Percentiles rank a stretch among this genome's conserved stretches.
phyloP scores from a whole-genome alignment of 768 basidiomycete species.

The Rhizopogon vinicolor region DNA sequence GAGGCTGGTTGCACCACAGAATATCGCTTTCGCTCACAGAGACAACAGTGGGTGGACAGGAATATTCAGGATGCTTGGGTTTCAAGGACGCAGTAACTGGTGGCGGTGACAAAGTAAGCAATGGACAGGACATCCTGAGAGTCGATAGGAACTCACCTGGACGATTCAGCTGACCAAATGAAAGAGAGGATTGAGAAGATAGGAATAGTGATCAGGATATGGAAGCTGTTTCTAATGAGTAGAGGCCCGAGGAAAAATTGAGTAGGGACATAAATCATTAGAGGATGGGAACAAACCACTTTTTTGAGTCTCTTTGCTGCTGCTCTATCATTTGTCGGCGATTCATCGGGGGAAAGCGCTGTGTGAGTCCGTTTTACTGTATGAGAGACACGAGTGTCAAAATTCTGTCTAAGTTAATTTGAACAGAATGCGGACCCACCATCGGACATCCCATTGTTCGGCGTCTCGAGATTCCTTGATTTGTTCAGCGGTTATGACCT shows the following conservation, averaged over 20 bases:
- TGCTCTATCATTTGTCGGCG: neutral
- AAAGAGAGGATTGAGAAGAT: neutral
- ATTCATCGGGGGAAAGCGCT: neutral
- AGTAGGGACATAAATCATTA: neutral
- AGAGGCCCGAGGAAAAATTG: neutral
- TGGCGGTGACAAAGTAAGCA: too few relatives aligned
- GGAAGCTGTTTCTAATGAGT: neutral
- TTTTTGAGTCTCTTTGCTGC: neutral
- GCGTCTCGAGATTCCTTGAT: too few relatives aligned
- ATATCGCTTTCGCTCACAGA: neutral
- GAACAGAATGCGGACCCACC: neutral
- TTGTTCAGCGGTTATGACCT: too few relatives aligned
- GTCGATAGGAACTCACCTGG: neutral
- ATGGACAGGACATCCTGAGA: too few relatives aligned
- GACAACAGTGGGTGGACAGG: neutral
- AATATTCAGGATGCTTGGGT: neutral
- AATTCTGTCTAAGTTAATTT: neutral
- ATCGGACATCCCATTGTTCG: neutral
- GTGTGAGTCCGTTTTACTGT: neutral
- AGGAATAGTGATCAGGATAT: neutral
- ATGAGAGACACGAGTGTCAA: neutral
- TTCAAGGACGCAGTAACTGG: too few relatives aligned
- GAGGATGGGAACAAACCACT: neutral
- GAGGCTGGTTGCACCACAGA: neutral
- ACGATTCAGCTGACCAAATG: neutral